Conservation (phyloP, 495 filamentous ascomycete species). For the Penicillium lividum region DNA sequence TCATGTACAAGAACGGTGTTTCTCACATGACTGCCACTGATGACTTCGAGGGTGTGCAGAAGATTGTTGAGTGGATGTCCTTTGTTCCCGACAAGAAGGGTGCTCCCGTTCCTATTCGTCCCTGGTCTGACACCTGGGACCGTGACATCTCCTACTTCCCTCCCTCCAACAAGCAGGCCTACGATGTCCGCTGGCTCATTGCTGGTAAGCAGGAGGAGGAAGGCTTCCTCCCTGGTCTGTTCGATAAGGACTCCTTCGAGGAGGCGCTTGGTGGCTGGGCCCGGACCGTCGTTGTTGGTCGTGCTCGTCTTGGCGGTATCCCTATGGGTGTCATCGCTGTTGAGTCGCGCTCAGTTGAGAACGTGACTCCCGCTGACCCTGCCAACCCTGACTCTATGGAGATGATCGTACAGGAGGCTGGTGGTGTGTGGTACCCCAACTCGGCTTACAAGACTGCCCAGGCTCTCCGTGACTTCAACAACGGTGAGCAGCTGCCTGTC, state of each 20-base stretch:
- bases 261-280: slow-evolving; percentile 97
- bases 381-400: slow-evolving; percentile 98
- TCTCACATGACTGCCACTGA: slow-evolving; percentile 98
- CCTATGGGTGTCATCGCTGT: slow-evolving; percentile 98
- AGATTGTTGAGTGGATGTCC: slow-evolving; percentile 97
- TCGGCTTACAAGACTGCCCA: slow-evolving; percentile 99
- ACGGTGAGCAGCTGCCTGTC: slow-evolving; percentile 94
- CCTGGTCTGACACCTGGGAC: slow-evolving; percentile 87
- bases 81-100: slow-evolving; percentile 94
- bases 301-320: slow-evolving; percentile 95
- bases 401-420: slow-evolving; percentile 88
- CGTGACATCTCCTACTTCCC: slow-evolving; percentile 86
- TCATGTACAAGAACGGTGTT: slow-evolving; percentile 99
- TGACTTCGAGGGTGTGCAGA: slow-evolving; percentile 95
- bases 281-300: slow-evolving; percentile 92
- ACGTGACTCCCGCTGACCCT: slow-evolving; percentile 95
- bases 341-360: slow-evolving; percentile 94
- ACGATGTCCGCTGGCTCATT: slow-evolving; percentile 93
- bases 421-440: slow-evolving; percentile 99
- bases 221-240: slow-evolving; percentile 86
- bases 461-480: slow-evolving; percentile 98
- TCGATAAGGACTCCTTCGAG: slow-evolving; percentile 95
- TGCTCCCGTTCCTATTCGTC: slow-evolving; percentile 82
- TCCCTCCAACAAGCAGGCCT: slow-evolving; percentile 83
- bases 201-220: slow-evolving; percentile 85